These are phyloP conservation scores for Corymbia citriodora DNA, from an alignment of 441 rosid species.

Conservation along the genomic window DNA sequence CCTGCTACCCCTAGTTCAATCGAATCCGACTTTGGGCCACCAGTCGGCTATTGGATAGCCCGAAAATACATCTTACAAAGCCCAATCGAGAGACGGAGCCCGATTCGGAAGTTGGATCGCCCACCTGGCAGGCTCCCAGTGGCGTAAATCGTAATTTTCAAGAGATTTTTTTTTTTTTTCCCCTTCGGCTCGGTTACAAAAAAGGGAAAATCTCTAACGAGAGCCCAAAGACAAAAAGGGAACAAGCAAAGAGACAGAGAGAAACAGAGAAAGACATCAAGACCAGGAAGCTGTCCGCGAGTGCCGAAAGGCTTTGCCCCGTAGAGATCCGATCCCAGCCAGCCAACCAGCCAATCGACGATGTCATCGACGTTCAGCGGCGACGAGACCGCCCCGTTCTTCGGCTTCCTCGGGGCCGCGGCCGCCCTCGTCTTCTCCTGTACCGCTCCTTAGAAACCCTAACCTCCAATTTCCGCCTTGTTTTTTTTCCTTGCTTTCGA, in stretches of 20 bases:
- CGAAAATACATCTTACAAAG: not conserved
- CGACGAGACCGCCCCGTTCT: conserved; percentile 11
- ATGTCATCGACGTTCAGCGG: conserved; percentile 8
- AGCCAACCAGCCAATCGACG: not conserved
- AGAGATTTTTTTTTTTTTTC: no score
- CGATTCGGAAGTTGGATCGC: not conserved
- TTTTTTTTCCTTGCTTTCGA: not conserved
- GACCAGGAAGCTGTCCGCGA: not conserved
- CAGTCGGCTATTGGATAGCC: not conserved
- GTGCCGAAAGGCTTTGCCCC: not conserved
- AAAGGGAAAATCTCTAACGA: not conserved
- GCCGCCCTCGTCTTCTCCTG: conserved; percentile 15
- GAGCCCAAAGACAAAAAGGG: not conserved
- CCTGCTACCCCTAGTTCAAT: no score
- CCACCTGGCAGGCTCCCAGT: not conserved
- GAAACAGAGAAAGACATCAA: not conserved
- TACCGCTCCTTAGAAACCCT: not conserved
- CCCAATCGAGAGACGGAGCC: not conserved
- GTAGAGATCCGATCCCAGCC: not conserved
- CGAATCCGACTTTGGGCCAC: not conserved
- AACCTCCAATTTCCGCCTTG: not conserved
- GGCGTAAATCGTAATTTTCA: not conserved
- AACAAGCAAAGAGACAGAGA: not conserved
- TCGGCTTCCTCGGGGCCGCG: conserved; percentile 15
- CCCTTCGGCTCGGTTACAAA: not conserved